Percentiles rank a stretch among this genome's conserved stretches.
phyloP scores from a whole-genome alignment of 352 stramenopile species.

The Pythium plurisporium region DNA sequence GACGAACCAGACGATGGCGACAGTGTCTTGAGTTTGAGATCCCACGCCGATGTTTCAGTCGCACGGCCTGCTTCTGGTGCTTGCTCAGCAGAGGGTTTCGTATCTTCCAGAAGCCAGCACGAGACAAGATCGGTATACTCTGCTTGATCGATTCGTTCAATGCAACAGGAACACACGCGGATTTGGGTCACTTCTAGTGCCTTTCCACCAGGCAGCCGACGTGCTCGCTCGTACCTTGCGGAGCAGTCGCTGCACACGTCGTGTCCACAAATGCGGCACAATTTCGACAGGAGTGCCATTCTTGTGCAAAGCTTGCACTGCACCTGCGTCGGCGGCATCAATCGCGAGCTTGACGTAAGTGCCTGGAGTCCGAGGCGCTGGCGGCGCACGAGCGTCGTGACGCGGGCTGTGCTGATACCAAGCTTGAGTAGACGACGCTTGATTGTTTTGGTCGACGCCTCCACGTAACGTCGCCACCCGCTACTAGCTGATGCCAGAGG shows the following conservation, averaged over 20 bases:
- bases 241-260: constrained; percentile 47
- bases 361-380: constrained; percentile 52
- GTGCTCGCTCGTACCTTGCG: constrained; percentile 18
- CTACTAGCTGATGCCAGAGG: neutral
- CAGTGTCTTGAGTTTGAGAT: too few species aligned
- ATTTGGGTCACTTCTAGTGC: constrained; percentile 14
- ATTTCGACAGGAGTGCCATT: constrained; percentile 33
- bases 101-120: too few species aligned
- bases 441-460: constrained; percentile 5
- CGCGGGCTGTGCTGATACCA: constrained; percentile 7
- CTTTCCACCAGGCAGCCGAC: neutral
- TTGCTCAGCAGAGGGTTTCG: constrained; percentile 20
- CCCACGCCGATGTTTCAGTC: too few species aligned
- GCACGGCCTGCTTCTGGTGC: too few species aligned
- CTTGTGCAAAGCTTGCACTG: constrained; percentile 41
- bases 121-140: constrained; percentile 47
- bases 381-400: constrained; percentile 46
- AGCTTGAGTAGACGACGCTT: constrained; percentile 10
- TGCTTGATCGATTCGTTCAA: constrained; percentile 42
- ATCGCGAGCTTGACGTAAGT: constrained; percentile 23
- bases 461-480: neutral
- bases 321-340: constrained; percentile 25
- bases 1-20: too few species aligned
- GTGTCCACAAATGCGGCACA: constrained; percentile 57
- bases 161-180: constrained; percentile 44